Percentiles rank a stretch among this genome's conserved stretches.
These are phyloP conservation scores for Tagetes erecta DNA, from an alignment of 129 eudicot species.

Conservation along the genomic window DNA sequence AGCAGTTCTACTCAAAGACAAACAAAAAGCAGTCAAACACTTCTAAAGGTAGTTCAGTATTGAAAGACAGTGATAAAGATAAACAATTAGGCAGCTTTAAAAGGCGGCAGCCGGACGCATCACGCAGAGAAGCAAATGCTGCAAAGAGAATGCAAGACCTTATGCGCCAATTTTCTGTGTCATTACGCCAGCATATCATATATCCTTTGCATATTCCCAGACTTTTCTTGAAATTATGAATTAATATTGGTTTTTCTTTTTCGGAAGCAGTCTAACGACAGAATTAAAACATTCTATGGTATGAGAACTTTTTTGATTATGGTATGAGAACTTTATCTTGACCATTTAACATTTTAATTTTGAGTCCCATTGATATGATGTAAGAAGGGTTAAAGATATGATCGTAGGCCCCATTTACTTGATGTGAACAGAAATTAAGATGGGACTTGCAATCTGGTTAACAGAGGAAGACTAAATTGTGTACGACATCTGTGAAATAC, in stretches of 20 bases:
- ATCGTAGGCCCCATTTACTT: neutral
- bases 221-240: neutral
- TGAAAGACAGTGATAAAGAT: conserved; percentile 71
- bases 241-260: neutral
- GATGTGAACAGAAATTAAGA: neutral
- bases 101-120: conserved; percentile 70
- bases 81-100: conserved; percentile 48
- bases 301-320: conserved; percentile 4
- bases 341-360: neutral
- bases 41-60: conserved; percentile 58
- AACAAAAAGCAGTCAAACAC: conserved; percentile 53
- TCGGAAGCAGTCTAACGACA: conserved; percentile 9
- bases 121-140: conserved; percentile 70
- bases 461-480: conserved; percentile 14
- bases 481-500: neutral
- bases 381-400: neutral
- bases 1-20: conserved; percentile 61
- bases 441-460: conserved; percentile 10
- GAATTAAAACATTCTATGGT: neutral
- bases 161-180: conserved; percentile 63
- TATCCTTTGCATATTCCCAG: conserved; percentile 37
- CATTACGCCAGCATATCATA: conserved; percentile 62
- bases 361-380: neutral
- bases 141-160: conserved; percentile 89
- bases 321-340: neutral